Evolutionary conservation across 441 rosid genomes (phyloP), one percentile per base, ranked within the genome.

Genomic region (Melastoma candidum): DNA sequence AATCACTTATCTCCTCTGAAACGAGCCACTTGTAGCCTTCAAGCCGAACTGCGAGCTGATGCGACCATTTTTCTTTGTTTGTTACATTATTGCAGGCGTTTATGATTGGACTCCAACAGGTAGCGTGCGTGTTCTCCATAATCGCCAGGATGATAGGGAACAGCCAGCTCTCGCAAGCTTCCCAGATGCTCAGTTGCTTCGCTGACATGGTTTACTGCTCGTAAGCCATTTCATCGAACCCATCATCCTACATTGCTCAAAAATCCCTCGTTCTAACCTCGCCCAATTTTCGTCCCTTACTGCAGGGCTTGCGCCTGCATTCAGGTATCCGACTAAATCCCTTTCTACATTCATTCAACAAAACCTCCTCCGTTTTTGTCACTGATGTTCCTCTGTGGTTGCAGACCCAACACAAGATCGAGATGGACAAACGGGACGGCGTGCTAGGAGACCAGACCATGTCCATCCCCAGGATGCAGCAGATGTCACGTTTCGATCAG

Each of bases 391-490:
- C 44, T 50, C 22, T 2, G 41, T 17, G 22, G 22, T 17, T 72
- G 50, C 74, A 93, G 96, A 93, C 99, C 39, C 97, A 93, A 57
- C 99, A 93, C 75, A 93, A 86, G 68, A 47, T 93, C 24, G 95
- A 93, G 70, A 81, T 93, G 96, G 99, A 93, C 83, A 89, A 93
- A 72, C 68, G 99, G 52, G 99, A 93, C 53, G 99, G 99, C 25
- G 69, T 56, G 73, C 68, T 93, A 22, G 82, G 96, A 60, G 73
- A 85, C 54, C 86, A 71, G 54, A 88, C 94, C 52, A 86, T 86
- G 97, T 76, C 84, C 26, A 81, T 89, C 12, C 99, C 97, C 48
- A 82, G 84, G 0, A 53, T 69, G 56, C 99, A 93, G 72, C 88
- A 86, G 58, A 93, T 93, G 99, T 93, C 99, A 0, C 93, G 99